Base-by-base conservation (phyloP, 2,329 filamentous ascomycete species). In the Botryotinia convoluta region DNA sequence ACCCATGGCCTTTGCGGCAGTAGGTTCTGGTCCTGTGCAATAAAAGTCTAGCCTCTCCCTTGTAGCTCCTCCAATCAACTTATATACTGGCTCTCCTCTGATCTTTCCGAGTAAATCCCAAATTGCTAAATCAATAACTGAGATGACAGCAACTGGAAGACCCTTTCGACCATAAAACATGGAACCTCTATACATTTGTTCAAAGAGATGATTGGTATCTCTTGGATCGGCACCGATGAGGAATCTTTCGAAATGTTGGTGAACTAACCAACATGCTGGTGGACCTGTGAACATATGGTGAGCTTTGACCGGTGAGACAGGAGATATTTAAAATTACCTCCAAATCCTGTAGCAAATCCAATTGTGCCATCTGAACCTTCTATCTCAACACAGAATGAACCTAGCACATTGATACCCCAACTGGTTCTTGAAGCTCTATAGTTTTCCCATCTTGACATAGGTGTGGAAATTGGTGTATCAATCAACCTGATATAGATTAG, bases 141-240 rank as follows among this genome's bases (percentile, higher is more conserved):
- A 97, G 80, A 98, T 98, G 80, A 97, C 92, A 71, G 95, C 95
- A 18, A 95, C 89, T 2, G 95, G 92, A 2, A 98, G 89, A 64
- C 95, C 95, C 83, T 98, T 98, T 77, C 95, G 91, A 75, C 95
- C 95, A 81, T 98, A 98, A 86, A 97, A 98, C 93, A 97, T 97
- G 77, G 94, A 97, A 2, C 88, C 93, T 74, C 94, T 91, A 86
- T 97, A 98, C 95, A 98, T 97, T 82, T 97, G 94, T 85, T 98
- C 95, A 81, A 97, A 98, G 44, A 98, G 86, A 76, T 95, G 88
- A 83, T 97, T 97, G 71, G 93, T 97, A 81, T 98, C 94, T 78
- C 95, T 88, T 18, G 94, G 94, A 82, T 98, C 95, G 78, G 93
- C 91, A 60, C 94, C 94, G 78, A 97, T 87, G 75, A 98, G 85